Base-by-base conservation (phyloP, 805 yeast genomes). In the Candida glaebosa region DNA sequence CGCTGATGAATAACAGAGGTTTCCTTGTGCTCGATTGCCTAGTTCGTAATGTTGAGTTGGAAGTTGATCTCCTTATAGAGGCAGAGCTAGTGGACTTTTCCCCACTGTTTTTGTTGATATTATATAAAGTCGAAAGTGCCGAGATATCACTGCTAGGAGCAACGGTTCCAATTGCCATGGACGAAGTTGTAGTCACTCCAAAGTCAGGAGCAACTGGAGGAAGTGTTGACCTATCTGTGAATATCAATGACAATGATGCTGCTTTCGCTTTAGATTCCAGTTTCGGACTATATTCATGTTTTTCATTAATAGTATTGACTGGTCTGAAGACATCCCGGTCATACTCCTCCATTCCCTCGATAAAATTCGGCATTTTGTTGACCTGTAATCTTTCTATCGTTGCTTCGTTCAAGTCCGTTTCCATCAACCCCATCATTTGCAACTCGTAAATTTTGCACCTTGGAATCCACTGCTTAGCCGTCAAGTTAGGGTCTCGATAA, bases 391-490 rank as follows among this genome's bases (percentile, higher is more conserved):
- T 74, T 14, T 81, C 82, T 8, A 90, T 76, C 6, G 81, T 77
- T 5, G 84, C 77, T 9, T 84, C 79, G 48, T 81, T 79, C 43
- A 82, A 69, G 54, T 93, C 96, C 52, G 87, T 87, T 53, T 91
- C 98, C 83, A 91, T 88, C 5, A 93, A 77, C 0, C 98, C 98
- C 95, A 91, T 91, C 97, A 93, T 93, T 59, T 93, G 98, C 15
- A 93, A 64, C 54, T 91, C 98, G 60, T 93, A 91, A 38, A 93
- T 90, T 53, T 87, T 88, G 61, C 97, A 89, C 26, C 93, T 71
- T 0, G 99, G 97, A n/a, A 84, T 76, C 97, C 98, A 91, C 50
- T 79, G 84, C 24, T 69, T 69, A 4, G 54, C 44, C 5, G 38
- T 47, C 16, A 68, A 65, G 20, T 71, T 67, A 2, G 73, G 59